Evolutionary conservation across 2,329 filamentous ascomycete species (phyloP).

Genomic region (Hypoxylon sp.): DNA sequence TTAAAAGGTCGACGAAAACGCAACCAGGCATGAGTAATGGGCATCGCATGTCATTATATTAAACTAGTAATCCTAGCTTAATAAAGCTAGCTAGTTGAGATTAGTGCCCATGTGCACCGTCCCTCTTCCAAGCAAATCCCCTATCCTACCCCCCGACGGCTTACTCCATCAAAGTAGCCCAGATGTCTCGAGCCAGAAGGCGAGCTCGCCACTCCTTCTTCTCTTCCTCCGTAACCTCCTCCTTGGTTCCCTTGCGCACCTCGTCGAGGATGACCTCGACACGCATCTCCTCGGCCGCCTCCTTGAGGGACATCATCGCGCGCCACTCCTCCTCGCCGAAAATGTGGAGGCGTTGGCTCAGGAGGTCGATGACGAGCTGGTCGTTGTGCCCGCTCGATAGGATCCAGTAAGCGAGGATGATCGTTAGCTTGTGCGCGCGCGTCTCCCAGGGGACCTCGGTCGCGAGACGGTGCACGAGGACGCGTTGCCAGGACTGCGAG

Average conservation of each 20-base stretch:
- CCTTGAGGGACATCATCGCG: background rate
- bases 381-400: background rate
- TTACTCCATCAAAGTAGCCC: background rate
- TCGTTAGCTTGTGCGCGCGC: background rate
- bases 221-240: background rate
- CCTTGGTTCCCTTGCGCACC: background rate
- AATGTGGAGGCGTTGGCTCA: background rate
- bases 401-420: background rate
- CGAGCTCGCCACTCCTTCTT: background rate
- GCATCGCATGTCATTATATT: background rate
- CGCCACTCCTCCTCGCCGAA: background rate
- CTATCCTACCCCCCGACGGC: background rate
- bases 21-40: background rate
- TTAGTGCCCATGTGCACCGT: background rate
- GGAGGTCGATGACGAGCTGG: background rate
- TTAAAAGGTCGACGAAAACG: background rate
- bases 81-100: background rate
- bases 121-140: background rate
- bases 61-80: background rate
- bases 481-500: background rate
- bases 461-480: background rate
- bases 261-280: background rate
- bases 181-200: background rate
- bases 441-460: background rate
- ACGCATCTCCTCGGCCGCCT: background rate